Base-by-base conservation (phyloP, 2,329 filamentous ascomycete species). In the Ophiostoma sp. region DNA sequence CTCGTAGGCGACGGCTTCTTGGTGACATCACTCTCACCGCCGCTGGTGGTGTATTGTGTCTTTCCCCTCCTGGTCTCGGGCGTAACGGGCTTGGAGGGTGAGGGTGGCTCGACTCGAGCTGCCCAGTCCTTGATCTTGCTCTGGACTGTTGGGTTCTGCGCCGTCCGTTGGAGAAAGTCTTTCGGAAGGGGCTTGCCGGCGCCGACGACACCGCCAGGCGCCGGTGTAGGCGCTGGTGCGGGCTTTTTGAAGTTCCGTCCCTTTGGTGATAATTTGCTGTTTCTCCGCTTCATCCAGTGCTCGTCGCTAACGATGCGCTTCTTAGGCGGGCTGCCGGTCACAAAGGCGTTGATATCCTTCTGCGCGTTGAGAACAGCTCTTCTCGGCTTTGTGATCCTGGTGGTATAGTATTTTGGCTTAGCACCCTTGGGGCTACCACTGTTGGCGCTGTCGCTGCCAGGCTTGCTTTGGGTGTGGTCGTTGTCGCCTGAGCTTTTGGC, bases 221-320 rank as follows among this genome's bases (percentile, higher is more conserved):
- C 62, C 4, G 62, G 16, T 4, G 14, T 40, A 9, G 18, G 41
- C 42, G 63, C 42, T 36, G 42, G 63, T 14, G n/a, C 9, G 16
- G 42, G 62, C 7, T 27, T 41, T 49, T 75, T 76, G 18, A 75
- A 73, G 66, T 52, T 69, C 14, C 68, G 66, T 66, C n/a, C 63
- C 42, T 70, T 71, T 69, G 79, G 79, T 2, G 80, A 77, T 12
- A 76, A 83, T 70, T 82, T 58, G 18, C 65, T 60, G 69, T 82
- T 85, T 76, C 79, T 77, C 70, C 74, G 74, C 75, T 87, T 88
- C 78, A 87, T 87, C 91, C 94, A 98, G 79, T 97, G 91, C 67
- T 91, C 90, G 79, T 98, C 94, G 76, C 93, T 97, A 70, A 97
- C 87, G 67, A 98, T 92, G 71, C 93, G 87, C 82, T 96, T 97